Evolutionary conservation across 1,284 basidiomycete genomes (phyloP), one percentile per base, ranked within the genome.

Genomic region (Testicularia cyperi): DNA sequence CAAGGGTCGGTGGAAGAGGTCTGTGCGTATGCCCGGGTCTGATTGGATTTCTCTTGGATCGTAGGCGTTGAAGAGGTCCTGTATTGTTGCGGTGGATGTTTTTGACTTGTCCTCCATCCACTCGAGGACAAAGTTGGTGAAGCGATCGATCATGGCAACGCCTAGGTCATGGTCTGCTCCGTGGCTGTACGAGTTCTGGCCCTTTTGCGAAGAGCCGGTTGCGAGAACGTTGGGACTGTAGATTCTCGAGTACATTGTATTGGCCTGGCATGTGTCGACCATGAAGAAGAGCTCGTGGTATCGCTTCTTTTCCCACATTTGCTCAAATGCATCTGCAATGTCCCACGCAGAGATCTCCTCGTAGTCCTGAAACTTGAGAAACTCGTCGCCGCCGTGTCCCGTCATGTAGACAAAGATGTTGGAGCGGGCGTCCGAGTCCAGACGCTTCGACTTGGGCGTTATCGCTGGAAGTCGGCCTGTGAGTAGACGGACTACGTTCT

Each of bases 321-420:
- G 92, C 77, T 92, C 91, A 53, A 98, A 87, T 0, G 94, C 92
- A 76, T 98, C 94, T 0, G 94, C 92, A 21, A 75, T 48, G 27
- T 98, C 94, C 49, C 90, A 90, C 0, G 94, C 91, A 41, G 88
- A 90, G 64, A 98, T 90, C 75, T 99, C 95, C 77, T 98, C 94
- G 74, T 90, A 90, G 77, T 99, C 94, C 75, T 98, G 94, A 77
- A 99, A 98, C 78, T 98, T 98, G 66, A 98, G 83, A 76, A 98
- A 99, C 77, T 96, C 94, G 69, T 95, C 88, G 0, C 94, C 94
- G 4, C 95, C 94, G 68, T 98, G 94, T 0, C 94, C 95, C 0
- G 95, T 95, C 88, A 98, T 89, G 78, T 95, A 98, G 19, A 98
- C 84, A 74, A 98, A 95, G 46, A 99, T 83, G 72, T 98, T 98